Percentiles rank a stretch among this genome's conserved stretches.
Conservation (phyloP, 805 yeast genomes). For the Cyberlindnera amylophila region DNA sequence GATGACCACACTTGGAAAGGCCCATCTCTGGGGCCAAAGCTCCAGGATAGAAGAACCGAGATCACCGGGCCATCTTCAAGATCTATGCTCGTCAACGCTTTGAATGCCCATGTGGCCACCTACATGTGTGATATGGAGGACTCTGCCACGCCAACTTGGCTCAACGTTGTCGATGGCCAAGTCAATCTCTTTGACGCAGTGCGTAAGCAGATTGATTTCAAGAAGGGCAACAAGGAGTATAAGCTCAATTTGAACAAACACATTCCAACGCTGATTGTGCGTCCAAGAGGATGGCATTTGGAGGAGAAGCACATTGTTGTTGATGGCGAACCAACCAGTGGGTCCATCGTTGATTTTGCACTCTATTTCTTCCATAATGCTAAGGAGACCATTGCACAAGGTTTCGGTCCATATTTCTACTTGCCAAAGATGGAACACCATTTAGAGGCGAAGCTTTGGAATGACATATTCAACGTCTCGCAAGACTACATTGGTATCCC, state of each 20-base stretch:
- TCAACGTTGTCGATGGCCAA: conserved; percentile 75
- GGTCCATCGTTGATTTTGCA: conserved; percentile 80
- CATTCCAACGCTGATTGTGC: conserved; percentile 72
- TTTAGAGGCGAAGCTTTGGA: conserved; percentile 79
- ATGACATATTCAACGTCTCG: conserved; percentile 70
- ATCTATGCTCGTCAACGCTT: conserved; percentile 78
- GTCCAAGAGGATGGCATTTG: conserved; percentile 91
- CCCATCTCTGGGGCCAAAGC: conserved; percentile 65
- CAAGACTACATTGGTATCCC: conserved; percentile 67
- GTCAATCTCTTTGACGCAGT: conserved; percentile 74
- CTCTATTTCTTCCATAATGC: conserved; percentile 77
- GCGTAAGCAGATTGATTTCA: conserved; percentile 59
- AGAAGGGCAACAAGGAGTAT: conserved; percentile 36
- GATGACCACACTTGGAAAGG: conserved; percentile 76
- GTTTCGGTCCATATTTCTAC: conserved; percentile 79
- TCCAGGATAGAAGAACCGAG: conserved; percentile 72
- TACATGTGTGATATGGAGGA: conserved; percentile 88
- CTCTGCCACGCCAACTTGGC: conserved; percentile 82
- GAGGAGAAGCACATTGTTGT: conserved; percentile 66
- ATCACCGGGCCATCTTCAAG: conserved; percentile 86
- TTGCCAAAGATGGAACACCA: conserved; percentile 86
- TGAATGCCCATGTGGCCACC: conserved; percentile 74
- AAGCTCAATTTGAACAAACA: conserved; percentile 39
- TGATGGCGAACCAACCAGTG: conserved; percentile 74
- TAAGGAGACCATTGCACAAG: conserved; percentile 52